Evolutionary conservation across 1,139 yeast species (phyloP), one percentile per base, ranked within the genome.

Genomic region (Nematodospora anomalae): DNA sequence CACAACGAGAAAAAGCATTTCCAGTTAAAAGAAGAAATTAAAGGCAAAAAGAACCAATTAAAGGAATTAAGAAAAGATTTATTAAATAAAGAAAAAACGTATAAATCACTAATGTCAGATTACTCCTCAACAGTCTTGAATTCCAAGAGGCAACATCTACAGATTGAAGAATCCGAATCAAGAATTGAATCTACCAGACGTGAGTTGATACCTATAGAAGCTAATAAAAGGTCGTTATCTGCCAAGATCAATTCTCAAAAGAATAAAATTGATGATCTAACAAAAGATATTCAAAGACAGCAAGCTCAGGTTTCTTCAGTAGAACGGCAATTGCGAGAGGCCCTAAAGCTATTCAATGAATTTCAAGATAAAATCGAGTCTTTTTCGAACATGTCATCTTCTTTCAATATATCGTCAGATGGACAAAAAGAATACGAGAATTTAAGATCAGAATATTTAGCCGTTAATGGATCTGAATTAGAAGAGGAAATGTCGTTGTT

Each of bases 351-450:
- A 75, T 47, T 67, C 58, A 44, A 57, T 43, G 51, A 63, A 50
- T 58, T 77, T 68, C 61, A 79, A 67, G 52, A 63, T 49, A 42
- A 61, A 49, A 42, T 61, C 45, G 38, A 45, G 10, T 43, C 54
- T 5, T 16, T 4, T 9, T 45, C 55, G 4, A 47, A 55, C 3
- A 53, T 61, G 1, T 64, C 79, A 2, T 65, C 71, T 1, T 33
- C 29, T 9, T 27, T 36, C 4, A 28, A 32, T 14, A 39, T 45
- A 12, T 36, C 47, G n/a, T 29, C 39, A 3, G 78, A 71, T 10
- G 84, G 78, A 25, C 67, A 79, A 29, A 58, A 64, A 18, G 82
- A 81, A 37, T 89, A 88, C 53, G 82, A 81, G 33, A 30, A 42
- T 1, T 62, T 88, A 41, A 75, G 87, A 50, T 77, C 78, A 13